A percentile compares a stretch with the other conserved stretches of the same genome.
phyloP scores from a whole-genome alignment of 306 rosid genomes.

The Rosa rugosa region DNA sequence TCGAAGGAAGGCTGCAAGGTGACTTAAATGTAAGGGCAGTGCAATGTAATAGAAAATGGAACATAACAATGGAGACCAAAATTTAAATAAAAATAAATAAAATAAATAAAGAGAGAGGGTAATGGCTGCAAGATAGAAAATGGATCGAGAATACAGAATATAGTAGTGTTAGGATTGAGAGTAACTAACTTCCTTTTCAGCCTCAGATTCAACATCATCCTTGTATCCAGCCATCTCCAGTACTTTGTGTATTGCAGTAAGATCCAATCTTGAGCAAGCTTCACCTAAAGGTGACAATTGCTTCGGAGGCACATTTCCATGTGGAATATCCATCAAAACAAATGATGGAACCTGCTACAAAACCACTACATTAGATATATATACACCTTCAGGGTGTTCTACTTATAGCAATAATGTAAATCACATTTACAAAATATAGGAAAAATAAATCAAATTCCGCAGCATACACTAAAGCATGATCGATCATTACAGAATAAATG shows the following conservation, averaged over 20 bases:
- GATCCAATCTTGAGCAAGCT: conserved; percentile 86
- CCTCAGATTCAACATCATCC: conserved; percentile 90
- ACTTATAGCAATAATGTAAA: neutral
- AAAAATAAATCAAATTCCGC: conserved; percentile 24
- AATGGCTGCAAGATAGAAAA: neutral
- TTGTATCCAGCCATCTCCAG: conserved; percentile 74
- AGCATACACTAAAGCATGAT: neutral
- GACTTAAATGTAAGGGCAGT: conserved; percentile 5
- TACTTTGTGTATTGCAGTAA: conserved; percentile 78
- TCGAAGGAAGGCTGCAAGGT: conserved; percentile 80
- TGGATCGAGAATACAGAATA: neutral
- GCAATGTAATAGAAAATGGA: neutral
- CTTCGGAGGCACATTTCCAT: conserved; percentile 47
- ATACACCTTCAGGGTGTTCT: neutral
- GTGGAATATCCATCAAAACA: conserved; percentile 70
- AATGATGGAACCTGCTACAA: conserved; percentile 59
- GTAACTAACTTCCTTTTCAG: conserved; percentile 75
- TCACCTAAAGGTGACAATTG: conserved; percentile 79
- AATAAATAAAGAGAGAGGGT: neutral
- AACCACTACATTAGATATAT: conserved; percentile 26
- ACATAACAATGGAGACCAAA: neutral
- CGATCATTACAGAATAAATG: neutral
- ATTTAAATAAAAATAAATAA: neutral
- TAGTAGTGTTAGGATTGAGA: neutral
- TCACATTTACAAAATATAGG: conserved; percentile 16